Base-by-base conservation (phyloP, 257 asterid species). In the Lithospermum erythrorhizon region DNA sequence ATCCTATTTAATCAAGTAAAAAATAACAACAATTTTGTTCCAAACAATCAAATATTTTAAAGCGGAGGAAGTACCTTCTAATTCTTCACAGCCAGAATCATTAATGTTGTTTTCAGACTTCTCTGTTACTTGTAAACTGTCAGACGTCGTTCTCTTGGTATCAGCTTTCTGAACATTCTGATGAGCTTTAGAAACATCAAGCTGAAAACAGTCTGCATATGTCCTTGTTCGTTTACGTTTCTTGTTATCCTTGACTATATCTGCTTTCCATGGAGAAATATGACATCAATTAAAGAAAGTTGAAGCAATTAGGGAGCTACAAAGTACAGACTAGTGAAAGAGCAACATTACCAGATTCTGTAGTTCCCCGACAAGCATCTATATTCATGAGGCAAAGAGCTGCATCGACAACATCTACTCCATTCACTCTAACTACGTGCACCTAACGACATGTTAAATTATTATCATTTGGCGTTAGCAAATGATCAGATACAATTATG, bases 401-500 rank as follows among this genome's bases (percentile, higher is more conserved):
- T 18, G 95, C 98, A 65, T 56, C 64, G 18, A 91, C 73, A 11
- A 75, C 89, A 13, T 81, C 95, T 11, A 72, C 57, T 23, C 61
- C 71, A 64, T 82, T 68, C 27, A 82, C 95, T 82, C 97, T 75
- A 67, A 83, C 97, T 61, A 88, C 87, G 78, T 77, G 84, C 61
- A 91, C 98, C 97, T 91, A 62, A 32, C 68, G 64, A 61, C 62
- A 61, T 55, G 59, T 66, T 60, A 22, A 41, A 15, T 55, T 16
- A 35, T 6, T 35, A 20, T 70, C 53, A 55, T 14, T 3, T n/a
- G n/a, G n/a, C n/a, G n/a, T n/a, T n/a, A n/a, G n/a, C n/a, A n/a
- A n/a, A n/a, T n/a, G 6, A 2, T 27, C 6, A 27, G 32, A 27
- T 27, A 27, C 32, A 27, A 27, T 27, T 35, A 8, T 41, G 18